Evolutionary conservation across 768 basidiomycete species (phyloP), one percentile per base, ranked within the genome.

Genomic region (Mycena maculata): DNA sequence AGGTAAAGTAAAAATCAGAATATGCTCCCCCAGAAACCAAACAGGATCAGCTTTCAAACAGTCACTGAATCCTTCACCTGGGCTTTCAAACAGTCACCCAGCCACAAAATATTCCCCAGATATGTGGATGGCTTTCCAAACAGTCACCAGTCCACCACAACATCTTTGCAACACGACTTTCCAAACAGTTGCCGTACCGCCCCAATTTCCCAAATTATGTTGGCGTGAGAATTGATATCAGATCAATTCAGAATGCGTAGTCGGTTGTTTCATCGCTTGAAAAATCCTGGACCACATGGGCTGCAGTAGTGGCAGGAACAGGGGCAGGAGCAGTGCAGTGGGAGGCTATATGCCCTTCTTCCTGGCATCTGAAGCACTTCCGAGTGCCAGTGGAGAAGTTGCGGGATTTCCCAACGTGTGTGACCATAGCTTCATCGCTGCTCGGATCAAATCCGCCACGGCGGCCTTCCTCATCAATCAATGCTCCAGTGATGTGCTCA

Each of bases 301-400:
- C n/a, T n/a, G n/a, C n/a, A n/a, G n/a, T n/a, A n/a, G n/a, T n/a
- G n/a, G 50, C 50, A 52, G 50, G 20, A 36, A 52, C 50, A 33
- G 50, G 50, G 8, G 31, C 50, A 52, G 50, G 50, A 22, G 50
- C 50, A 52, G 50, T 52, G 20, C 50, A 52, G 36, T 52, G 31
- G 31, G 50, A 52, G n/a, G 50, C 50, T 52, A 52, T 52, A 52
- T 52, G 50, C 50, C 50, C 50, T 52, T 52, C 36, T 56, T 56
- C 42, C 28, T 42, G 36, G 41, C 54, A 56, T 39, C 54, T 56
- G 42, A 56, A 56, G 33, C 33, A 36, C 31, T 36, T 52, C 31
- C 50, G 5, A 33, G 7, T 52, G 31, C 31, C 31, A 33, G 50
- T 33, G 2, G 50, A 52, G n/a, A 16, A 52, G 9, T 22, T 36